phyloP scores from a whole-genome alignment of 495 filamentous ascomycete genomes.

The Neurospora sublineolata region DNA sequence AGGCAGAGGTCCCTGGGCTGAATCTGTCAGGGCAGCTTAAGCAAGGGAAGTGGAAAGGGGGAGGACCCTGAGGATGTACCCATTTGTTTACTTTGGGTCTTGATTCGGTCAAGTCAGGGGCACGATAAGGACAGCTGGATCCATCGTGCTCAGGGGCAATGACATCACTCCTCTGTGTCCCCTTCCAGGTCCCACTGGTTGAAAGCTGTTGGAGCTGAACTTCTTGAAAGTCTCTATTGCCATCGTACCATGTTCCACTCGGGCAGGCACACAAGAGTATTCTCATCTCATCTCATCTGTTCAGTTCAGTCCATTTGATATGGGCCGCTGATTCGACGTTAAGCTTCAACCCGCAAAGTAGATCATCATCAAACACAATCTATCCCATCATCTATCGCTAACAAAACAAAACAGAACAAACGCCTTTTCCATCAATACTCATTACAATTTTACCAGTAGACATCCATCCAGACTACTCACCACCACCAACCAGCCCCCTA shows the following conservation, averaged over 20 bases:
- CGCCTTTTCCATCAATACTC: background rate
- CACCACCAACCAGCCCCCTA: slow-evolving; percentile 31
- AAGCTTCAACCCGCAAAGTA: background rate
- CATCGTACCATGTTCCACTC: background rate
- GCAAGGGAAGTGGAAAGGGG: background rate
- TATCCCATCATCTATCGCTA: background rate
- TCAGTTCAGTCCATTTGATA: background rate
- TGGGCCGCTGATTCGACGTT: background rate
- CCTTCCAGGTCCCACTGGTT: background rate
- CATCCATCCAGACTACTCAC: slow-evolving; percentile 3
- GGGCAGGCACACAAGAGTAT: background rate
- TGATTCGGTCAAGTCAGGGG: background rate
- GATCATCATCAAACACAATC: background rate
- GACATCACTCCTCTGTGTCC: background rate
- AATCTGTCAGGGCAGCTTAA: background rate
- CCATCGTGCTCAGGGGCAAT: background rate
- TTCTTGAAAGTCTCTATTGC: background rate
- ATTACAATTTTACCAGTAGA: background rate
- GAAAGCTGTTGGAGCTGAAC: too few relatives aligned
- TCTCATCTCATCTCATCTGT: background rate
- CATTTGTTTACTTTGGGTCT: background rate
- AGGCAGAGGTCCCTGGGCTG: background rate
- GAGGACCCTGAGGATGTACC: background rate
- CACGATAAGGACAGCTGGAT: background rate
- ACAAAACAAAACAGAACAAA: background rate